A percentile compares a stretch with the other conserved stretches of the same genome.
These are phyloP conservation scores for Dactylorhiza incarnata DNA, from an alignment of 106 monocot species.

Conservation along the genomic window DNA sequence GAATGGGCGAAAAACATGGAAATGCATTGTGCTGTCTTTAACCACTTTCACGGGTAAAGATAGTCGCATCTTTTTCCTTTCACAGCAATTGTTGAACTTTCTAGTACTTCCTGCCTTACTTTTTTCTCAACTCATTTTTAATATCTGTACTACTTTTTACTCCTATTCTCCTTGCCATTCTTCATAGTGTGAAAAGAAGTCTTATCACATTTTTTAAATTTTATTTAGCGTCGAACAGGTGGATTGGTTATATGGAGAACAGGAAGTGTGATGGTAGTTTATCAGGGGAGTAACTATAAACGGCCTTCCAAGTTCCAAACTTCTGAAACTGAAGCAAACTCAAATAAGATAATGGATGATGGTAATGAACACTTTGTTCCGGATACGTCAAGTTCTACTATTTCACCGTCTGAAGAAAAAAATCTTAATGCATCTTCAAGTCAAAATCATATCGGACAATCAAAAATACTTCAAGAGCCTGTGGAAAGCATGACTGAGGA, in stretches of 20 bases:
- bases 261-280: conserved; percentile 98
- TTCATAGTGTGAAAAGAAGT: not conserved
- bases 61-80: not conserved
- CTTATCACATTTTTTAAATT: conserved; percentile 4
- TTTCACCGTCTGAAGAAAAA: conserved; percentile 13
- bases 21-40: not conserved
- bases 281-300: conserved; percentile 67
- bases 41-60: not conserved
- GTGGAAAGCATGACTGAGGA: conserved; percentile 66
- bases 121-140: not conserved
- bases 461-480: conserved; percentile 12
- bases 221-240: conserved; percentile 71
- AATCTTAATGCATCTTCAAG: conserved; percentile 15
- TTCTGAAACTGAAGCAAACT: conserved; percentile 9
- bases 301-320: conserved; percentile 30
- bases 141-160: not conserved
- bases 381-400: conserved; percentile 33
- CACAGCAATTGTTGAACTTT: not conserved
- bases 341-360: conserved; percentile 28
- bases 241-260: conserved; percentile 96
- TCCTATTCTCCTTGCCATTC: not conserved
- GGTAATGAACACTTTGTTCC: conserved; percentile 47
- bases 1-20: not conserved
- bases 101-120: not conserved
- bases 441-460: conserved; percentile 16